Evolutionary conservation across 2,329 filamentous ascomycete genomes (phyloP), one percentile per base, ranked within the genome.

Genomic region (Fusarium transvaalense): DNA sequence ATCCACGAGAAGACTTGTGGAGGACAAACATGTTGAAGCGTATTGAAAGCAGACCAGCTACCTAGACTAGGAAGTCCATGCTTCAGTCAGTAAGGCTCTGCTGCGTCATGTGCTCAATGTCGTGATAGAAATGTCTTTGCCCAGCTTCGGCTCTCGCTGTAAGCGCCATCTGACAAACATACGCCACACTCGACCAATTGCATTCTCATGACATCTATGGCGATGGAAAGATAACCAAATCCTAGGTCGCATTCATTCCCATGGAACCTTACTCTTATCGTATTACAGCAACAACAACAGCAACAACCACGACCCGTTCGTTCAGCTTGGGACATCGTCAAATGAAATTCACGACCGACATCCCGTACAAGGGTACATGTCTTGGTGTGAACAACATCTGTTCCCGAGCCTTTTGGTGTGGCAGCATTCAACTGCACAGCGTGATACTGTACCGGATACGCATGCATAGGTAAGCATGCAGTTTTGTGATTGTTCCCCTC

Each of bases 281-380:
- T 34, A 15, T 42, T 39, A 56, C 31, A 42, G 10, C 12, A 31
- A 35, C 10, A 54, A 6, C 23, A 29, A 29, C 29, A 29, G 10
- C 29, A 29, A n/a, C n/a, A 56, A 23, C n/a, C 21, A 19, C n/a
- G 14, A 3, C n/a, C n/a, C 34, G 21, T 47, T 56, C n/a, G 39
- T 52, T 43, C 29, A 29, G 3, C 64, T 52, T 66, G 56, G 38
- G 50, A 58, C 65, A 43, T 41, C 51, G 51, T 59, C 66, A 64
- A 69, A 70, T 70, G 67, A 31, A 38, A 67, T 60, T 17, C 48
- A 67, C n/a, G 34, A 53, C 61, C 66, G 66, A 69, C 45, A 55
- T 69, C 62, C 65, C 47, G 57, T 69, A 46, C 51, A 68, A 55
- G 65, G 65, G 56, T 68, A 29, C 14, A 23, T 37, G 17, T 47